Base-by-base conservation (phyloP, 2,329 filamentous ascomycete genomes). In the Sporothrix schenckii region DNA sequence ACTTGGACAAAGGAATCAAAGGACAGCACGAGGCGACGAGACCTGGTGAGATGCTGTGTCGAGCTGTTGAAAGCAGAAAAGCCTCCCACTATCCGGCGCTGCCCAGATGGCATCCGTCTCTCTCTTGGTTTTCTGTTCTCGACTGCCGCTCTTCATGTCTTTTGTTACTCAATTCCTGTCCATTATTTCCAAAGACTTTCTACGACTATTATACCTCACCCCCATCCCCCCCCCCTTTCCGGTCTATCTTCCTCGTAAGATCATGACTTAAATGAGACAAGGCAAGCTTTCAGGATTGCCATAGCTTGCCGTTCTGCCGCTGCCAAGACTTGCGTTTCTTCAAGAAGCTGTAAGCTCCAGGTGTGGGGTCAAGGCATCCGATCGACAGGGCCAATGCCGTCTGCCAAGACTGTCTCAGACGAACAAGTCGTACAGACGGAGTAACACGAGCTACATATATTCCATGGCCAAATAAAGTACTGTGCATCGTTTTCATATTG, bases 341-440 rank as follows among this genome's bases (percentile, higher is more conserved):
- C 41, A 13, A 9, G 53, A 39, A 21, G 19, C 4, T 39, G 1
- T 2, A 19, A 50, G 19, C 34, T 58, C 19, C 30, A n/a, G 30
- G 30, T 27, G 30, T 58, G 54, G 54, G 54, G 54, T 58, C 54
- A 58, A 54, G 21, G 13, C n/a, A 30, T 19, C 16, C 11, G 54
- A 58, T 58, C 54, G 54, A 58, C 54, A 58, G 54, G 53, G 54
- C 24, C 54, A 41, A 2, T 50, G 30, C 30, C 39, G 54, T 34
- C 24, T 58, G 54, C 30, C 30, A 58, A 58, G 54, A 58, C 30
- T n/a, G 53, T n/a, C 14, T 19, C 14, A 10, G 27, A 34, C 16
- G 14, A 34, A 56, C 53, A 30, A 44, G 9, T 6, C 10, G 41
- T 44, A 44, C 2, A 24, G 4, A 34, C 34, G 34, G 34, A 34